Evolutionary conservation across 345 rosid species (phyloP).

Genomic region (Limnanthes douglasii): DNA sequence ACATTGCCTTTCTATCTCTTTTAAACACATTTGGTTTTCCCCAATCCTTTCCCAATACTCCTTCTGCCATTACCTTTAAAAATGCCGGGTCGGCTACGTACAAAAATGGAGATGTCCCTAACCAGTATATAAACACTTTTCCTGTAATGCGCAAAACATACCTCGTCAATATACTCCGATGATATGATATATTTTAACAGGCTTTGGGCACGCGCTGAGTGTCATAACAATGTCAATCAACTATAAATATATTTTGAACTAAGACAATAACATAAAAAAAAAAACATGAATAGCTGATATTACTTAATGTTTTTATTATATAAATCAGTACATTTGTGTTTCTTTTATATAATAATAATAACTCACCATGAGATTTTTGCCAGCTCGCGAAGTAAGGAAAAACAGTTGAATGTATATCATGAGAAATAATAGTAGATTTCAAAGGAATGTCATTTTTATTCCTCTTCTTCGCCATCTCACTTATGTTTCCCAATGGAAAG

Average conservation of each 20-base stretch:
- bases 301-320: background rate
- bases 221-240: no score
- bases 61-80: slow-evolving; percentile 52
- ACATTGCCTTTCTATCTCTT: slow-evolving; percentile 82
- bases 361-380: slow-evolving; percentile 66
- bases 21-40: slow-evolving; percentile 81
- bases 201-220: no score
- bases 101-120: slow-evolving; percentile 87
- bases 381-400: slow-evolving; percentile 73
- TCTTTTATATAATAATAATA: background rate
- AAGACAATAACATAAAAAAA: background rate
- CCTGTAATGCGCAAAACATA: no score
- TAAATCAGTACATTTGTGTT: background rate
- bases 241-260: background rate
- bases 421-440: slow-evolving; percentile 21
- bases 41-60: slow-evolving; percentile 89
- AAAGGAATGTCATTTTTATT: slow-evolving; percentile 8
- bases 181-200: no score
- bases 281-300: background rate
- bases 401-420: slow-evolving; percentile 67
- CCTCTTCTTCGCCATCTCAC: slow-evolving; percentile 37
- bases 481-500: slow-evolving; percentile 71
- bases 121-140: slow-evolving; percentile 85
- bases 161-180: no score
- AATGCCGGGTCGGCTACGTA: slow-evolving; percentile 86